These are phyloP conservation scores for Ceratocystis papillata DNA, from an alignment of 2,329 filamentous ascomycete genomes.

Conservation along the genomic window DNA sequence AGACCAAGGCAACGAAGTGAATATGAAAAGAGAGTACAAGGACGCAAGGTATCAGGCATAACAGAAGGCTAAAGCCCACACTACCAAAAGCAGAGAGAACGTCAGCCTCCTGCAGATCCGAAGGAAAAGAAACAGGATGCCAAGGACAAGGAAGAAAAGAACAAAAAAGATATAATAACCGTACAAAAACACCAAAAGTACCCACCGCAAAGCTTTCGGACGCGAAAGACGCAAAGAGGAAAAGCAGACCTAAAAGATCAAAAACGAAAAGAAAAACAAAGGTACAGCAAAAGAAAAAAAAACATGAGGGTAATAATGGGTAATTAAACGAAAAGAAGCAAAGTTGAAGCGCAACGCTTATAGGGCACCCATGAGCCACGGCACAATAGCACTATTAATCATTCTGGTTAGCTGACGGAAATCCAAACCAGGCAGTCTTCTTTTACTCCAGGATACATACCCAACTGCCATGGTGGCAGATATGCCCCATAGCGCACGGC, in stretches of 20 bases:
- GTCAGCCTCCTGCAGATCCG: neutral
- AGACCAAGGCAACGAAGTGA: conserved; percentile 11
- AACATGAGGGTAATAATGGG: conserved; percentile 11
- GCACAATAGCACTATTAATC: conserved; percentile 37
- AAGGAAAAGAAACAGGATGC: neutral
- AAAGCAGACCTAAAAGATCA: conserved; percentile 18
- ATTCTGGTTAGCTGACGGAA: neutral
- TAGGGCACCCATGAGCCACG: conserved; percentile 43
- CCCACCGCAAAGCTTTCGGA: conserved; percentile 20
- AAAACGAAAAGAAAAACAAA: conserved; percentile 16
- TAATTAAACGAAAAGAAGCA: conserved; percentile 22
- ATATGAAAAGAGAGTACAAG: conserved; percentile 1
- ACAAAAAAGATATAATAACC: conserved; percentile 16
- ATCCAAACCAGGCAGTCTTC: too few relatives aligned
- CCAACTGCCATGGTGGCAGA: conserved; percentile 79
- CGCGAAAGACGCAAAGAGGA: conserved; percentile 18
- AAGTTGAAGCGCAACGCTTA: conserved; percentile 28
- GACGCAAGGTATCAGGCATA: conserved; percentile 26
- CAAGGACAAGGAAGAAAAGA: neutral
- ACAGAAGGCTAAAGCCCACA: neutral
- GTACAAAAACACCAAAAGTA: conserved; percentile 18
- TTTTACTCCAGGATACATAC: conserved; percentile 47
- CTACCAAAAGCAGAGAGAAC: conserved; percentile 15
- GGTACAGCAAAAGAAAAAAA: conserved; percentile 12
- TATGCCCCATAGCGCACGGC: conserved; percentile 73